Evolutionary conservation across 2,329 filamentous ascomycete genomes (phyloP), one percentile per base, ranked within the genome.

Genomic region (Hypoxylon sp.): DNA sequence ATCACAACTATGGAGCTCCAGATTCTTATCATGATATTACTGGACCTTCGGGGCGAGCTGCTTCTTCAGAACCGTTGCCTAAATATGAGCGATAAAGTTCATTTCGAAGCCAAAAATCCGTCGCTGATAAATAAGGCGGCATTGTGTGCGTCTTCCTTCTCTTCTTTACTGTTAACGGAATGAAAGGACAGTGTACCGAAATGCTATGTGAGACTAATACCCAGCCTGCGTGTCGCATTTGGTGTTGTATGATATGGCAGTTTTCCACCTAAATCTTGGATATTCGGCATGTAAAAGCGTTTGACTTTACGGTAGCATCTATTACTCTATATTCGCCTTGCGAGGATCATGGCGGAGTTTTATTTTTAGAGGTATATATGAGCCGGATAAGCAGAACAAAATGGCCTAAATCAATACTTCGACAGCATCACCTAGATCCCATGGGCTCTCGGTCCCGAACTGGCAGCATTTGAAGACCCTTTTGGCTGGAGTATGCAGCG

Each of bases 11-110:
- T 45, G 71, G 59, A 20, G 48, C 50, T 63, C 75, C 48, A 59
- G 77, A 66, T 68, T 68, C 66, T 68, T 77, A 72, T 59, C 73
- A 64, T 83, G 89, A 46, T 82, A 88, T 58, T 82, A 86, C 68
- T 81, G 86, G 64, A 81, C 85, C 70, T 78, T 82, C 73, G 63
- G 72, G 50, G 22, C 70, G 61, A 54, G n/a, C 64, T 42, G 40
- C 62, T 12, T 16, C 65, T 24, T 60, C 63, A 40, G 77, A 79
- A 61, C 77, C 71, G 11, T 67, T 79, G 51, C 77, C 77, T 12
- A 75, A 68, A 67, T 79, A 79, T 57, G 77, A 78, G 64, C 71
- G 77, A 67, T 79, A 68, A 75, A 2, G 12, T 49, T 11, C 16
- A 40, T 18, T 30, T n/a, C 18, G 28, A 20, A 49, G 9, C 32